Base-by-base conservation (phyloP, 257 asterid genomes). In the Solanum medicagineum region DNA sequence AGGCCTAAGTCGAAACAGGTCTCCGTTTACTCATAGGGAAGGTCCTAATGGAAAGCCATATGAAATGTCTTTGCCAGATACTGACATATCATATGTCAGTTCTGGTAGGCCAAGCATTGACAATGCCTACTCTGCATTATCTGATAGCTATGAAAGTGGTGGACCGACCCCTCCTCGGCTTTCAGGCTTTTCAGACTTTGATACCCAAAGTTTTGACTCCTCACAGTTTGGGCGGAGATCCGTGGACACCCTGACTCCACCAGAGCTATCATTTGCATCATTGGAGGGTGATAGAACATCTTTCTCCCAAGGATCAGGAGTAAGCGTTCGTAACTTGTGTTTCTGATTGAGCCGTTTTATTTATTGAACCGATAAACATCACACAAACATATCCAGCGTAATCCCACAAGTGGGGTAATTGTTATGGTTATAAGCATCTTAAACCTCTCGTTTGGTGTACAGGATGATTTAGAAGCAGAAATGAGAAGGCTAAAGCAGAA, bases 401-500 rank as follows among this genome's bases (percentile, higher is more conserved):
- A 51, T 51, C 55, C 14, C 55, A 51, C 55, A 51, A 51, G 55
- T 12, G 15, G 55, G 16, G 16, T 14, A 51, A 51, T 14, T 4
- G 7, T 3, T 51, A 51, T 6, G 56, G 20, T 54, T 54, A 15
- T 54, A 36, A 44, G 51, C 22, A 62, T 12, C 22, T n/a, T 24
- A 32, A 55, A 17, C 54, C 10, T 57, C n/a, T n/a, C 20, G 42
- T 83, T 17, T 59, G 42, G 29, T 57, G 47, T 53, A 81, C 68
- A 66, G 71, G 99, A 94, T n/a, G 98, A 96, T 6, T 92, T 93
- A 29, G 99, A 95, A 88, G 95, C 95, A 59, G 98, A 94, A 91
- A 94, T 96, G 99, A 90, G 94, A 91, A 92, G 98, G 92, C 88
- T 96, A 83, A 96, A 96, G 92, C 90, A 86, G 91, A 98, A 96